Evolutionary conservation across 306 rosid species (phyloP).

Genomic region (Lablab purpureus): DNA sequence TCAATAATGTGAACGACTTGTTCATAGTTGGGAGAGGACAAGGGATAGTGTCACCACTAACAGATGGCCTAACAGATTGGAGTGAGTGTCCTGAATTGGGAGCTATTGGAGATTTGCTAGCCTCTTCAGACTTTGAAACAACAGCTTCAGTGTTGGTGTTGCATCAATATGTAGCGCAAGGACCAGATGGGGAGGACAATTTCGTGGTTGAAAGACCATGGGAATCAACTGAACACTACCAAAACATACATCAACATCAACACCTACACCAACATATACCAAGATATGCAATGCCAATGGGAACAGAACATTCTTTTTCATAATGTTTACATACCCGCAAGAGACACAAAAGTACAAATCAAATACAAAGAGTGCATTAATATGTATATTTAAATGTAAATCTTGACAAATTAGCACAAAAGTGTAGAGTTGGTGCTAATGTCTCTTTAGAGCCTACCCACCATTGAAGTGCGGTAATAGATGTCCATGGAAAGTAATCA

Average conservation of each 20-base stretch:
- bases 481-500: neutral
- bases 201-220: slow-evolving; percentile 26
- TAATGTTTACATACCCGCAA: neutral
- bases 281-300: slow-evolving; percentile 29
- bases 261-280: neutral
- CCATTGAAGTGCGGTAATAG: neutral
- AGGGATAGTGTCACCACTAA: slow-evolving; percentile 62
- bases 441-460: neutral
- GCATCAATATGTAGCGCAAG: slow-evolving; percentile 65
- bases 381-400: neutral
- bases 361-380: neutral
- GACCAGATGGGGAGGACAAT: slow-evolving; percentile 49
- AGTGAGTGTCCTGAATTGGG: slow-evolving; percentile 93
- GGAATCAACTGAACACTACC: slow-evolving; percentile 23
- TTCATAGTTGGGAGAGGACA: slow-evolving; percentile 92
- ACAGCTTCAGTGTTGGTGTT: slow-evolving; percentile 77
- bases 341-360: neutral
- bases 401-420: neutral
- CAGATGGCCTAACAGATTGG: slow-evolving; percentile 83
- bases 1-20: slow-evolving; percentile 62
- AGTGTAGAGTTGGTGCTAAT: neutral
- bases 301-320: neutral
- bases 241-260: neutral
- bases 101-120: slow-evolving; percentile 83
- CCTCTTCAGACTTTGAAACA: slow-evolving; percentile 84